Evolutionary conservation across 2,329 filamentous ascomycete genomes (phyloP).

Genomic region (Biscogniauxia sp.): DNA sequence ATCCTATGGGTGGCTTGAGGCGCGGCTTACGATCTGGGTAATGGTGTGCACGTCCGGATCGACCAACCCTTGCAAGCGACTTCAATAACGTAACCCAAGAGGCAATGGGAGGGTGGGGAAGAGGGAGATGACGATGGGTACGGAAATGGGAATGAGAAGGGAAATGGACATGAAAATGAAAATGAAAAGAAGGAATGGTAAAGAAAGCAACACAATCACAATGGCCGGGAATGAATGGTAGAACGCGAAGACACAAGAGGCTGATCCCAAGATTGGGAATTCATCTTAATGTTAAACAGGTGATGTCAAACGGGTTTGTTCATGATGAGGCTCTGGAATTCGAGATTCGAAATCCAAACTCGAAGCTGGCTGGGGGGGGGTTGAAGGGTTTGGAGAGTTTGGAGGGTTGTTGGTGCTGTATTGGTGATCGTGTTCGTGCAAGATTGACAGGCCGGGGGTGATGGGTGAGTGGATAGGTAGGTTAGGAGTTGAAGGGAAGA

Average conservation of each 20-base stretch:
- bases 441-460: not conserved
- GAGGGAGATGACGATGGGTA: not conserved
- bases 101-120: not conserved
- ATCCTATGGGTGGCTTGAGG: conserved; percentile 16
- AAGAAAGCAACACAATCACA: not conserved
- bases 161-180: too few relatives aligned
- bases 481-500: too few relatives aligned
- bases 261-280: not conserved
- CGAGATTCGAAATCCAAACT: too few relatives aligned
- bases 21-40: conserved; percentile 9
- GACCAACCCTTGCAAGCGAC: conserved; percentile 4
- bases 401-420: not conserved
- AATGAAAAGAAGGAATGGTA: not conserved
- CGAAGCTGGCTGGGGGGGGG: too few relatives aligned
- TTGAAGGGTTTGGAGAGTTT: too few relatives aligned
- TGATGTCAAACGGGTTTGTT: not conserved
- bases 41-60: not conserved
- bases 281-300: not conserved
- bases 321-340: not conserved
- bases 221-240: not conserved
- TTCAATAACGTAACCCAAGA: not conserved
- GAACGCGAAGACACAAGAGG: not conserved
- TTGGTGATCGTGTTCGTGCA: not conserved
- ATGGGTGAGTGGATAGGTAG: too few relatives aligned
- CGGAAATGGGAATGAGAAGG: not conserved